Base-by-base conservation (phyloP, 2,329 filamentous ascomycete species). In the Calycina herbarum region DNA sequence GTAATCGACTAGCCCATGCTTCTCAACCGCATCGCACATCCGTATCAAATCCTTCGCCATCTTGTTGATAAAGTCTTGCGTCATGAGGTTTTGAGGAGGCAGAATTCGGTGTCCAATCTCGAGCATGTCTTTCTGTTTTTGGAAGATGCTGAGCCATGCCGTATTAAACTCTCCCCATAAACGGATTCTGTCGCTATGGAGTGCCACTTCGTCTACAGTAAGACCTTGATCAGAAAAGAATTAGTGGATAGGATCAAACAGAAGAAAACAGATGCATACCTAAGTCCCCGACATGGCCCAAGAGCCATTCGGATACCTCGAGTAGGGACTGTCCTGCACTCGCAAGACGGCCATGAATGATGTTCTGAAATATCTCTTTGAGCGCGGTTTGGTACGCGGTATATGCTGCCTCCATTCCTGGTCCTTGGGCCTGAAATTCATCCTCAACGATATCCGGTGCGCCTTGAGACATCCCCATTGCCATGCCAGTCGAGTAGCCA, bases 141-240 rank as follows among this genome's bases (percentile, higher is more conserved):
- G 92, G 61, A 94, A 86, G 6, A 95, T 81, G 4, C 89, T 86
- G 45, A 97, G 84, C 94, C 94, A 98, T 66, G 92, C 93, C 66
- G 92, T 85, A 78, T 99, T 98, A 80, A 98, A 97, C 71, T 97
- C 91, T 73, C 91, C 89, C 95, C 95, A 99, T 6, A 98, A 81
- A 74, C 89, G 89, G 70, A 97, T 85, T 64, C 93, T 89, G 72
- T 95, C 89, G 64, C 84, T 80, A 74, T 95, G 88, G 64, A 92
- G 84, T 62, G 83, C 83, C 75, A 91, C 87, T 77, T 97, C 90
- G 80, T 98, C 94, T 74, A 89, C 87, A 70, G 91, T 89, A 73
- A 98, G 87, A 66, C 93, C 93, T 97, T 79, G 73, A 78, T 78
- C 76, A 78, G 69, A 70, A 61, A 72, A 69, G 66, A 56, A 74